phyloP scores from a whole-genome alignment of 495 filamentous ascomycete species.

The Hamigera avellanea region DNA sequence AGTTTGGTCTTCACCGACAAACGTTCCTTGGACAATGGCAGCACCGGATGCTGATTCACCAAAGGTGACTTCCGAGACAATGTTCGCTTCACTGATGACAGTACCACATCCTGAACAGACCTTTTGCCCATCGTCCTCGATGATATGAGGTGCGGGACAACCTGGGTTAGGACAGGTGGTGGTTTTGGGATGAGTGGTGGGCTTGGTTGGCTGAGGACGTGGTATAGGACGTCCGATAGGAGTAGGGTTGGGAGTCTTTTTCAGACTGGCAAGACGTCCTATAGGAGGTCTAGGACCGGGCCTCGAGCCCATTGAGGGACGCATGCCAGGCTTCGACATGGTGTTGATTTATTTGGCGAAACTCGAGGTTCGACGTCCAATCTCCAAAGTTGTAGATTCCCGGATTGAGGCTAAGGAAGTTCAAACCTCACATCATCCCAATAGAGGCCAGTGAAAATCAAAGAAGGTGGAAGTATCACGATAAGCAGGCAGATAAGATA shows the following conservation, averaged over 20 bases:
- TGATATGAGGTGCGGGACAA: conserved; percentile 36
- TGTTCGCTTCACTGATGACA: conserved; percentile 68
- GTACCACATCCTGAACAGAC: conserved; percentile 78
- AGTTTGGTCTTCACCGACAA: conserved; percentile 69
- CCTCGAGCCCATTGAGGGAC: conserved; percentile 21
- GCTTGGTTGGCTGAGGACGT: conserved; percentile 22
- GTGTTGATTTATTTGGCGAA: conserved; percentile 16
- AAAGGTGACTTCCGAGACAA: conserved; percentile 84
- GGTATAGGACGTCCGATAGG: conserved; percentile 29
- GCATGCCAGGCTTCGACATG: conserved; percentile 18
- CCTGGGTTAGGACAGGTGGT: conserved; percentile 35
- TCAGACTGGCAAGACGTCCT: conserved; percentile 31
- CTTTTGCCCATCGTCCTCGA: conserved; percentile 41
- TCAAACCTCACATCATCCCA: too few relatives aligned
- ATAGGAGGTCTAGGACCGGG: conserved; percentile 21
- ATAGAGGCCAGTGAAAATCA: too few relatives aligned
- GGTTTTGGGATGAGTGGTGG: conserved; percentile 30
- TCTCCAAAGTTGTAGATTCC: too few relatives aligned
- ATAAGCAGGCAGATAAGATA: conserved; percentile 4
- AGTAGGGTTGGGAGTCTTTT: conserved; percentile 19
- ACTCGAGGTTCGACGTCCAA: too few relatives aligned
- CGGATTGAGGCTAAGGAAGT: too few relatives aligned
- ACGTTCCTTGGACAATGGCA: conserved; percentile 82
- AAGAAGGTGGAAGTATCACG: not conserved
- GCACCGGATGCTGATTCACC: conserved; percentile 74